Evolutionary conservation across 805 yeast species (phyloP).

Genomic region (Suhomyces emberorum): DNA sequence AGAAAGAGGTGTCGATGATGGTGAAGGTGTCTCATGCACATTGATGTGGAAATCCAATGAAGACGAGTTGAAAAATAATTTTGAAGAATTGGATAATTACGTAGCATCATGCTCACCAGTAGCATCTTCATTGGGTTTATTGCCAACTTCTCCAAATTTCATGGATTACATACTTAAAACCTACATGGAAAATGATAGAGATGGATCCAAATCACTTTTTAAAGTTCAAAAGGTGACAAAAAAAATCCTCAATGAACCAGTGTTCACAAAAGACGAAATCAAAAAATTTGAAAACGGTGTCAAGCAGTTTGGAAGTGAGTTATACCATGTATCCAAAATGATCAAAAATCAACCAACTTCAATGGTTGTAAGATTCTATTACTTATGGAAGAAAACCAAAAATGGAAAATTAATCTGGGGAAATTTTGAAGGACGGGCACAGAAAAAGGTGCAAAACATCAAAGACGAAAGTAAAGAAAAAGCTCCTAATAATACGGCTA

Average conservation of each 20-base stretch:
- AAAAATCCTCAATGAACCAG: conserved; percentile 69
- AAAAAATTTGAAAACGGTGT: conserved; percentile 73
- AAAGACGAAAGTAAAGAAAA: conserved; percentile 15
- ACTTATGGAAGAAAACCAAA: conserved; percentile 86
- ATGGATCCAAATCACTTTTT: conserved; percentile 47
- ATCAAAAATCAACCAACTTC: conserved; percentile 74
- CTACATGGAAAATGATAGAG: conserved; percentile 50
- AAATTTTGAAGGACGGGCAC: conserved; percentile 65
- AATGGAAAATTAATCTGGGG: conserved; percentile 81
- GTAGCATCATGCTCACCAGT: conserved; percentile 51
- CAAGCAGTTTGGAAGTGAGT: conserved; percentile 67
- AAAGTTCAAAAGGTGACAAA: conserved; percentile 50
- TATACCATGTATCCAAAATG: conserved; percentile 65
- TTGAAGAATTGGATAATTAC: conserved; percentile 48
- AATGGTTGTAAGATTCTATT: conserved; percentile 82
- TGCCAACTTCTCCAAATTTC: conserved; percentile 74
- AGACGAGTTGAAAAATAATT: conserved; percentile 22
- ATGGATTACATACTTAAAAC: conserved; percentile 66
- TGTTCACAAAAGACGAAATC: conserved; percentile 62
- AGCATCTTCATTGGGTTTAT: conserved; percentile 53
- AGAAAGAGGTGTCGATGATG: conserved; percentile 76
- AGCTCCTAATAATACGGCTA: conserved; percentile 11
- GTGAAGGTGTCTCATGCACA: conserved; percentile 48
- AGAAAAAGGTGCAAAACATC: conserved; percentile 49
- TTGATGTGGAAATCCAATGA: conserved; percentile 58